These are phyloP conservation scores for Thelonectria blattea DNA, from an alignment of 2,329 filamentous ascomycete genomes.

Conservation along the genomic window DNA sequence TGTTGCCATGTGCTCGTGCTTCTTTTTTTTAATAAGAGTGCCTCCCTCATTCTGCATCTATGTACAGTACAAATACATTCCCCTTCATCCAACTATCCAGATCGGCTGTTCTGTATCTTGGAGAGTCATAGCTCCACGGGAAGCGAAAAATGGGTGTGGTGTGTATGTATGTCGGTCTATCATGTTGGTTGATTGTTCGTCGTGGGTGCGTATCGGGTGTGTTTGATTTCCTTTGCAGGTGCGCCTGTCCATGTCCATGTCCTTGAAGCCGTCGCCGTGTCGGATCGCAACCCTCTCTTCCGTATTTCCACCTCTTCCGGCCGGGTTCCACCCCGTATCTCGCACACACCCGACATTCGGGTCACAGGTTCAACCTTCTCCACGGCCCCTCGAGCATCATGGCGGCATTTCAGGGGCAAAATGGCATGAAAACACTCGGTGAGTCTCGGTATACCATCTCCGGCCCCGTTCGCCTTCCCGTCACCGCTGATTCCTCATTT, in stretches of 20 bases:
- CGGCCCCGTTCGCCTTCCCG: constrained; percentile 1
- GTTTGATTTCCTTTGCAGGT: not conserved
- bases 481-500: constrained; percentile 15
- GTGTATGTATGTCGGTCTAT: constrained; percentile 1
- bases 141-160: constrained; percentile 1
- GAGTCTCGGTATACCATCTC: not conserved
- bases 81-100: not conserved
- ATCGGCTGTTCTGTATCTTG: constrained; percentile 1
- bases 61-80: too few relatives aligned
- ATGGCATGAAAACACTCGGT: not conserved
- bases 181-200: constrained; percentile 3
- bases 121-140: not conserved
- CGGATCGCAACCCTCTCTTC: constrained; percentile 9
- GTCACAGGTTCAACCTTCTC: constrained; percentile 2
- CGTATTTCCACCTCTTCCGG: constrained; percentile 23
- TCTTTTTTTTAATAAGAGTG: not conserved
- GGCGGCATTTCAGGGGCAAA: not conserved
- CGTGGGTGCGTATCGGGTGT: constrained; percentile 2
- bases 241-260: not conserved
- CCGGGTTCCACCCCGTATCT: constrained; percentile 22
- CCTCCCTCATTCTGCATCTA: not conserved
- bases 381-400: not conserved
- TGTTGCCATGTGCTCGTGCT: not conserved
- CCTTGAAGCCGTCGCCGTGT: not conserved
- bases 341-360: constrained; percentile 10